phyloP scores from a whole-genome alignment of 257 asterid species.

The Nicotiana tomentosiformis region DNA sequence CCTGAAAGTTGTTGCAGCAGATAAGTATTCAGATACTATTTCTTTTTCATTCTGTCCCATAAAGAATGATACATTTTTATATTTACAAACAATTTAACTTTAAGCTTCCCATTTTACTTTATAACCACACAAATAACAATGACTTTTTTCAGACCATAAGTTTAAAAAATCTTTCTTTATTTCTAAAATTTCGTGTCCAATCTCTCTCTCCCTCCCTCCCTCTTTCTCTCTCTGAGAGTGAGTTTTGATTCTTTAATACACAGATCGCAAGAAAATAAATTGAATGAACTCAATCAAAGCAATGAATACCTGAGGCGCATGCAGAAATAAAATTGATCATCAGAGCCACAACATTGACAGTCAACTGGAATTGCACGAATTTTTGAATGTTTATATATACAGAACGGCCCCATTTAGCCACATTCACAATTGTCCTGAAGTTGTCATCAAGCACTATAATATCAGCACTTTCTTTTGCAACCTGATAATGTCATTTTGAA shows the following conservation, averaged over 20 bases:
- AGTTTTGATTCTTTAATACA: not conserved
- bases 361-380: constrained; percentile 94
- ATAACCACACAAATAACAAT: too few species aligned
- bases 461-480: constrained; percentile 97
- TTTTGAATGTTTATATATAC: constrained; percentile 96
- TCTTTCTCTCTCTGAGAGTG: not conserved
- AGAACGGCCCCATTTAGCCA: constrained; percentile 96
- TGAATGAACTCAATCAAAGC: not conserved
- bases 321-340: constrained; percentile 86
- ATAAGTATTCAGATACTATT: not conserved
- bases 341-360: constrained; percentile 93
- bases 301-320: constrained; percentile 57
- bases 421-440: constrained; percentile 87
- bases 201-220: not conserved
- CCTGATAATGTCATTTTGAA: constrained; percentile 38
- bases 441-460: constrained; percentile 94
- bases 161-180: too few species aligned
- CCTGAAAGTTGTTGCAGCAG: constrained; percentile 38
- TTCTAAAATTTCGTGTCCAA: too few species aligned
- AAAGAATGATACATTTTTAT: too few species aligned
- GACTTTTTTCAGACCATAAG: too few species aligned
- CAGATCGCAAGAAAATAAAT: not conserved
- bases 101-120: too few species aligned
- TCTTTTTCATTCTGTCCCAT: too few species aligned
- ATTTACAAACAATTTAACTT: too few species aligned